Conservation (phyloP, 2,329 filamentous ascomycete genomes). For the Colletotrichum liaoningense region DNA sequence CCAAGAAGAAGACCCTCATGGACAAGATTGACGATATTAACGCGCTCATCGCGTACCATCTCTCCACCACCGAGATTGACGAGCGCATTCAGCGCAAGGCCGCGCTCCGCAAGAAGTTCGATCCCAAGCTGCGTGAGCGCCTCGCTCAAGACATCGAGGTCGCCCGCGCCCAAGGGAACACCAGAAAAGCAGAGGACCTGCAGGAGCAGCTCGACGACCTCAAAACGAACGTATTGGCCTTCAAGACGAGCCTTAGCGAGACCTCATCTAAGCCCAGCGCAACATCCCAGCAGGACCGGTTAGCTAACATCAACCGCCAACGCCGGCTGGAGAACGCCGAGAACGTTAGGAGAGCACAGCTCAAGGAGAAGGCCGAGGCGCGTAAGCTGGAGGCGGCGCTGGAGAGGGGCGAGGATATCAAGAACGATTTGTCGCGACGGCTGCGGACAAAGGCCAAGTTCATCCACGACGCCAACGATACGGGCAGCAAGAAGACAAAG, state of each 20-base stretch:
- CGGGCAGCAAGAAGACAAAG: constrained; percentile 44
- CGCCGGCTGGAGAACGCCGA: constrained; percentile 90
- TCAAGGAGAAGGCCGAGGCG: constrained; percentile 78
- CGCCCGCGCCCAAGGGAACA: constrained; percentile 73
- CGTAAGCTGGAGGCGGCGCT: constrained; percentile 71
- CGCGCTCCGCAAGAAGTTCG: constrained; percentile 73
- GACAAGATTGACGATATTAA: constrained; percentile 87
- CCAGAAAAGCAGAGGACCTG: constrained; percentile 63
- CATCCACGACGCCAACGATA: constrained; percentile 70
- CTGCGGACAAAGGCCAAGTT: constrained; percentile 76
- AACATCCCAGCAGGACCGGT: constrained; percentile 79
- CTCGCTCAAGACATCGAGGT: constrained; percentile 74
- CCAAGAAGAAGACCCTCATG: constrained; percentile 76
- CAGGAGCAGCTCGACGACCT: constrained; percentile 72
- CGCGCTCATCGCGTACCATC: constrained; percentile 79
- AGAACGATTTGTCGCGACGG: constrained; percentile 70
- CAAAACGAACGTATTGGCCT: constrained; percentile 78
- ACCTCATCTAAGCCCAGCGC: constrained; percentile 64
- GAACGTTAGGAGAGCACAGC: constrained; percentile 88
- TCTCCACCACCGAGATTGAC: constrained; percentile 86
- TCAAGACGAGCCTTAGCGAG: constrained; percentile 71
- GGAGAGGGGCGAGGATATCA: constrained; percentile 71
- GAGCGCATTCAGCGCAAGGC: constrained; percentile 80
- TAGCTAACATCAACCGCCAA: constrained; percentile 84
- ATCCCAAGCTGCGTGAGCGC: constrained; percentile 75